Base-by-base conservation (phyloP, 2,329 filamentous ascomycete species). In the Phyllosticta ampelicida region DNA sequence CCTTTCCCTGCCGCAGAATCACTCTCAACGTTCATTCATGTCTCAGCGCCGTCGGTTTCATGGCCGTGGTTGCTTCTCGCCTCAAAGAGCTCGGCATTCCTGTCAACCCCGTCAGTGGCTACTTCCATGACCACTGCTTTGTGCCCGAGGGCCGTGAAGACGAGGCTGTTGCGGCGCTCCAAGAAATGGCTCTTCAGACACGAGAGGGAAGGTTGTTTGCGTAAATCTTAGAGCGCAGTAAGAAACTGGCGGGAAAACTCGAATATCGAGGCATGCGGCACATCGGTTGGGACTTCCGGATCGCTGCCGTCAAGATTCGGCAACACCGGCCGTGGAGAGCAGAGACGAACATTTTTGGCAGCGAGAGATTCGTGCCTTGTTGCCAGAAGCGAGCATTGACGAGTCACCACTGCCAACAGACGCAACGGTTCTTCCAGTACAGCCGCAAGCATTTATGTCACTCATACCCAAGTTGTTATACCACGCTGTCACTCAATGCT, bases 11-110 rank as follows among this genome's bases (percentile, higher is more conserved):
- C 18, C 53, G 57, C 11, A 55, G 44, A 36, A 59, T 57, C 26
- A 59, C 57, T 10, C 36, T 59, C 16, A 16, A 50, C 23, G 57
- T 57, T n/a, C 57, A 59, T 30, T 59, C 57, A 9, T 51, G 57
- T 23, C 53, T 59, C 10, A 54, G 50, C 9, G 57, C 57, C 2
- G 57, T 59, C 13, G 57, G 57, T 2, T 59, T 59, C 23, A 59
- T 59, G 29, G 53, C 57, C 18, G 53, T 56, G 9, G 36, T 57
- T 18, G 48, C 57, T 4, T n/a, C 19, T 9, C 21, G 36, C n/a
- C 53, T 59, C 21, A 51, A 19, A 28, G 29, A 50, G n/a, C 16
- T 50, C 19, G 51, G 36, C 16, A 51, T 59, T 9, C 20, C 28
- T 1, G 51, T 53, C 18, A 59, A 59, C 29, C 53, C 53, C 29